A percentile compares a stretch with the other conserved stretches of the same genome.
phyloP scores from a whole-genome alignment of 306 rosid genomes.

The Betula pendula region DNA sequence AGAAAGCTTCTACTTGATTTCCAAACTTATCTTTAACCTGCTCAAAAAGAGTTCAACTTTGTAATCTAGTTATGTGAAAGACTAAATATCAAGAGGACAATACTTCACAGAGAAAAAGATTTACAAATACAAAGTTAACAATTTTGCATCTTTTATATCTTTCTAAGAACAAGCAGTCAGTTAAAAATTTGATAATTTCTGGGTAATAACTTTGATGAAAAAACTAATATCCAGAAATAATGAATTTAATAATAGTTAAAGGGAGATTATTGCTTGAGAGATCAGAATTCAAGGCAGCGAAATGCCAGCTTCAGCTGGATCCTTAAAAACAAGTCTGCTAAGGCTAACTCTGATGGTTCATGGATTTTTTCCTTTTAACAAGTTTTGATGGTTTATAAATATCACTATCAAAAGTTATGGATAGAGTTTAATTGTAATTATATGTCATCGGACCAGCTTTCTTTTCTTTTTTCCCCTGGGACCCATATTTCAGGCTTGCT shows the following conservation, averaged over 20 bases:
- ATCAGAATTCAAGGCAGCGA: not conserved
- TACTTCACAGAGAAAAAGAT: not conserved
- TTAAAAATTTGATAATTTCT: not conserved
- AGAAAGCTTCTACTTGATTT: slow-evolving; percentile 86
- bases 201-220: not conserved
- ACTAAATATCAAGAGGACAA: not conserved
- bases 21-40: slow-evolving; percentile 82
- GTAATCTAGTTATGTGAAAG: not conserved
- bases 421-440: not conserved
- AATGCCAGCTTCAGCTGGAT: not conserved
- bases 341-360: not conserved
- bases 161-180: not conserved
- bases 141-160: not conserved
- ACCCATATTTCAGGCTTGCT: not conserved
- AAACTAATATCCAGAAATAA: not conserved
- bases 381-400: not conserved
- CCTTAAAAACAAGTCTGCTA: not conserved
- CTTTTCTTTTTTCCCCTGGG: not conserved
- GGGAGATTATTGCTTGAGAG: not conserved
- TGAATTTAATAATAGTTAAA: not conserved
- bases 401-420: not conserved
- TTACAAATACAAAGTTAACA: not conserved
- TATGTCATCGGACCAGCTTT: not conserved
- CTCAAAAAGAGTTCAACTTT: slow-evolving; percentile 18
- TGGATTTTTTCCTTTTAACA: not conserved